phyloP scores from a whole-genome alignment of 345 rosid species.

The Carallia pectinifolia region DNA sequence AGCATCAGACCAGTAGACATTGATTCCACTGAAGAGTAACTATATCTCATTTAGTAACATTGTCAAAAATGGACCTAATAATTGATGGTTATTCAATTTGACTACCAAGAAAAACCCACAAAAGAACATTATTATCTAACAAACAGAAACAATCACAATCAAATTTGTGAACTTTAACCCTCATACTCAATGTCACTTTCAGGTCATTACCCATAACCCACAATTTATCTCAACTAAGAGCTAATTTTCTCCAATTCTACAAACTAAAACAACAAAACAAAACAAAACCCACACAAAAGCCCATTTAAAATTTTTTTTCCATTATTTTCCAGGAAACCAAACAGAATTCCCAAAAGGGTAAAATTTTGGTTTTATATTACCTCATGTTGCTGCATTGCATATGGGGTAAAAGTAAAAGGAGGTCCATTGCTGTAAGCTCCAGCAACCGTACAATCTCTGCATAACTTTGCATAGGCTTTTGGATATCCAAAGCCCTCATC shows the following conservation, averaged over 20 bases:
- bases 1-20: not conserved
- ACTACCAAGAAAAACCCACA: no score
- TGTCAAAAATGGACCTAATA: no score
- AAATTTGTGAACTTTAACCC: no score
- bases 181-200: no score
- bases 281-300: not conserved
- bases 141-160: no score
- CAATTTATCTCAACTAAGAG: not conserved
- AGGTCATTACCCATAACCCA: no score
- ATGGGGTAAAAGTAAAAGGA: constrained; percentile 73
- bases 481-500: constrained; percentile 79
- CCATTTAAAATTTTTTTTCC: not conserved
- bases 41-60: no score
- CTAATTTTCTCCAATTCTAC: not conserved
- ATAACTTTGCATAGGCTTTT: constrained; percentile 65
- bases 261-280: constrained; percentile 2
- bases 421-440: constrained; percentile 55
- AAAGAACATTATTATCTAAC: no score
- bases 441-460: constrained; percentile 41
- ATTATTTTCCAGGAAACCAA: constrained; percentile 11
- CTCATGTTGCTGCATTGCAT: constrained; percentile 54
- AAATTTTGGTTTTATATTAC: constrained; percentile 21
- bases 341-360: not conserved
- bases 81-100: no score
- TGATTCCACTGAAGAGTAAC: not conserved